Conservation (phyloP, 2,329 filamentous ascomycete genomes). For the Elsinoe ampelina region DNA sequence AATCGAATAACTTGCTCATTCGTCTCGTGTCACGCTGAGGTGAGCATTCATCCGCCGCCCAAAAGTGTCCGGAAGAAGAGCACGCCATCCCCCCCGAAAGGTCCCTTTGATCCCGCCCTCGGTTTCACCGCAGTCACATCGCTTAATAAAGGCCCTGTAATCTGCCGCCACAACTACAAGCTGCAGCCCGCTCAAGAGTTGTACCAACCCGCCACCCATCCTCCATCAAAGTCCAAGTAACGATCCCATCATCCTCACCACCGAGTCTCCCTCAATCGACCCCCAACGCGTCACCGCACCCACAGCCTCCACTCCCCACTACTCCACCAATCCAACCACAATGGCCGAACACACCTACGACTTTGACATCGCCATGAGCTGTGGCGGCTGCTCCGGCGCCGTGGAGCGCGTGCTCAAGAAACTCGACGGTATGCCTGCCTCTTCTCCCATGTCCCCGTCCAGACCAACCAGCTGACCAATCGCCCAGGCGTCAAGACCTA, state of each 20-base stretch:
- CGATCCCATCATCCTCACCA: background rate
- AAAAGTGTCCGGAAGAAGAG: background rate
- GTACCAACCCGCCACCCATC: too few species aligned
- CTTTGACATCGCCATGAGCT: constrained; percentile 91
- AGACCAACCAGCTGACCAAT: background rate
- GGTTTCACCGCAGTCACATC: constrained; percentile 2
- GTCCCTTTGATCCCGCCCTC: background rate
- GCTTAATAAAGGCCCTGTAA: constrained; percentile 12
- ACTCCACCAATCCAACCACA: constrained; percentile 21
- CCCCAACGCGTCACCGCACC: background rate
- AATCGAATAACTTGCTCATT: constrained; percentile 4
- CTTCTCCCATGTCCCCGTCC: background rate
- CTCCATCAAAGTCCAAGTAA: background rate
- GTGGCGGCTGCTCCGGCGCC: constrained; percentile 90
- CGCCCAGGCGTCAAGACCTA: constrained; percentile 74
- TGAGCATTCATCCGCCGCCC: background rate
- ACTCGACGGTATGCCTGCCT: constrained; percentile 61
- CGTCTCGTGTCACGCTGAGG: background rate
- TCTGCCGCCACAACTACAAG: constrained; percentile 4
- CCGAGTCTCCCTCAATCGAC: background rate
- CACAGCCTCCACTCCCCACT: constrained; percentile 10
- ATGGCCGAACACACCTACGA: constrained; percentile 87
- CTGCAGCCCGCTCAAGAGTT: background rate
- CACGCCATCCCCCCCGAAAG: background rate
- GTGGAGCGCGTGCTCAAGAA: constrained; percentile 87